A percentile compares a stretch with the other conserved stretches of the same genome.
Conservation (phyloP, 768 basidiomycete species). For the Gymnopilus junonius region DNA sequence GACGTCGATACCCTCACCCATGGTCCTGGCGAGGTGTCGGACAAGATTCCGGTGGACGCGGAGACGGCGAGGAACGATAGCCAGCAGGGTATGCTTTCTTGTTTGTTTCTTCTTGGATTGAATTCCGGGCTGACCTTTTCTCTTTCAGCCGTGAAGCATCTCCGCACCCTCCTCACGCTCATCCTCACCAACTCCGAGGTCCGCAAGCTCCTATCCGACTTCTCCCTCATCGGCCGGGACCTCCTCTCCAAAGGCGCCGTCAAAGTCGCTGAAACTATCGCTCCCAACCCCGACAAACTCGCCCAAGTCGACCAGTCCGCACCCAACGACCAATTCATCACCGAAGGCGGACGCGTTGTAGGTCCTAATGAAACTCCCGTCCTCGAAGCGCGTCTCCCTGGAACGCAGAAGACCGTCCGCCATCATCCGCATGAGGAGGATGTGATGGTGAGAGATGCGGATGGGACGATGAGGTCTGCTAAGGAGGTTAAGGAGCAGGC, state of each 20-base stretch:
- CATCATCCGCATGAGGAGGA: slow-evolving; percentile 57
- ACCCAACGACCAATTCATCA: slow-evolving; percentile 68
- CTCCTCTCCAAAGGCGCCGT: slow-evolving; percentile 74
- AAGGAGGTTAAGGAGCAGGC: slow-evolving; percentile 24
- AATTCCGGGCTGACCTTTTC: neutral
- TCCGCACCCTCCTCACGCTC: slow-evolving; percentile 86
- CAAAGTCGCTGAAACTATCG: slow-evolving; percentile 71
- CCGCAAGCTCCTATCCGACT: slow-evolving; percentile 85
- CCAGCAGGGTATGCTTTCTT: slow-evolving; percentile 53
- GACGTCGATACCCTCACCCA: slow-evolving; percentile 29
- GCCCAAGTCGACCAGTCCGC: slow-evolving; percentile 71
- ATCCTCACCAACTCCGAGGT: slow-evolving; percentile 93
- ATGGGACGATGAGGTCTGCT: slow-evolving; percentile 35
- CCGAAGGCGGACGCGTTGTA: slow-evolving; percentile 39
- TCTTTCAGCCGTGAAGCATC: slow-evolving; percentile 73
- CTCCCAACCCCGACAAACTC: slow-evolving; percentile 68
- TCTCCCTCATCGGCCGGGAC: slow-evolving; percentile 80
- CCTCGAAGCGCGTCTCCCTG: slow-evolving; percentile 35
- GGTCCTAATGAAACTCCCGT: slow-evolving; percentile 39
- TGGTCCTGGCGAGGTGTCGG: slow-evolving; percentile 29
- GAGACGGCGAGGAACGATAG: slow-evolving; percentile 61
- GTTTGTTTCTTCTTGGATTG: neutral
- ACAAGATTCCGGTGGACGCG: slow-evolving; percentile 49
- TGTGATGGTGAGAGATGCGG: slow-evolving; percentile 28
- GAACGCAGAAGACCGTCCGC: slow-evolving; percentile 29